Conservation (phyloP, 2,329 filamentous ascomycete species). For the Venturia oleaginea region DNA sequence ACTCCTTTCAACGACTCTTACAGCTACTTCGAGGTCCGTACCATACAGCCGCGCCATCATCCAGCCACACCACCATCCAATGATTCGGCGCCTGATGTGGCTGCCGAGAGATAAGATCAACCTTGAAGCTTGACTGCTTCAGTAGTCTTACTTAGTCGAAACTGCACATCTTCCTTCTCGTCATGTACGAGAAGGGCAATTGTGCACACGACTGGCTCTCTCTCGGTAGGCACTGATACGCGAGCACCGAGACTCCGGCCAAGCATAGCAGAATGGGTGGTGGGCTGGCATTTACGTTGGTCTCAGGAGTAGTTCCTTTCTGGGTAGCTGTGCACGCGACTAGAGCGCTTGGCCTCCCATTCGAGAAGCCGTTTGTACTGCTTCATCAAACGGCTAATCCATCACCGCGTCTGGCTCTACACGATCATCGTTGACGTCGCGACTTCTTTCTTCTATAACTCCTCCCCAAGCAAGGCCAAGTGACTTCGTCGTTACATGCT, state of each 20-base stretch:
- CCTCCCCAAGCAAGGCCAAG: too few relatives aligned
- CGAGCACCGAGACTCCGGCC: background rate
- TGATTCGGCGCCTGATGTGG: background rate
- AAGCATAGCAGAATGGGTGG: background rate
- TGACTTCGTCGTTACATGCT: background rate
- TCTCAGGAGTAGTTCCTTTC: background rate
- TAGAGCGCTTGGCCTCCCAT: background rate
- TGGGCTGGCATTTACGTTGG: background rate
- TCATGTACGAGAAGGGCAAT: background rate
- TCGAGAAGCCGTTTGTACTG: background rate
- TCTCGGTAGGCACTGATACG: background rate
- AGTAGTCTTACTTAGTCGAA: background rate
- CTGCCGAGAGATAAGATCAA: background rate
- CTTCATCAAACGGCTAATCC: background rate
- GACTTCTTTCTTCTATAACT: background rate
- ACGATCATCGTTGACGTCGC: background rate
- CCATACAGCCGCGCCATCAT: too few relatives aligned
- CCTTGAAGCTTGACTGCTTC: background rate
- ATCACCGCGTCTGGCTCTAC: background rate
- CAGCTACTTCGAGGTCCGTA: too few relatives aligned
- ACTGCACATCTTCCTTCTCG: background rate
- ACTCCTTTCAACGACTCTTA: background rate
- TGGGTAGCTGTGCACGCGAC: background rate
- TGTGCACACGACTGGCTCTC: background rate
- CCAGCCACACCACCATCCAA: background rate